These are phyloP conservation scores for Amylocarpus encephaloides DNA, from an alignment of 2,329 filamentous ascomycete species.

Conservation along the genomic window DNA sequence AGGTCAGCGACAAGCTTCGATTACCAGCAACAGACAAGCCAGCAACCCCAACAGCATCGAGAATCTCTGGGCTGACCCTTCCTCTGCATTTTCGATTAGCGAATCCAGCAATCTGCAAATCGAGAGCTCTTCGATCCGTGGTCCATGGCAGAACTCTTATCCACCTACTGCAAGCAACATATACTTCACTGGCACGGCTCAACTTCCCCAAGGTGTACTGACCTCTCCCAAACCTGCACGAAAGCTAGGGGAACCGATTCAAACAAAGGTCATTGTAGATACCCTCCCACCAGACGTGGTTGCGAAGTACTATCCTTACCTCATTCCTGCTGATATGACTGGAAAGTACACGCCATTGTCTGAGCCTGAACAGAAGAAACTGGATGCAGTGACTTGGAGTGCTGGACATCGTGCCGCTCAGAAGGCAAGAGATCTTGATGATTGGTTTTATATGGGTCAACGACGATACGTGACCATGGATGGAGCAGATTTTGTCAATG, in stretches of 20 bases:
- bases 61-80: slow-evolving; percentile 4
- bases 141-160: slow-evolving; percentile 7
- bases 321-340: slow-evolving; percentile 23
- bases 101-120: background rate
- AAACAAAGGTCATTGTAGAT: slow-evolving; percentile 17
- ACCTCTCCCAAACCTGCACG: background rate
- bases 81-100: background rate
- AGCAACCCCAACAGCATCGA: slow-evolving; percentile 6
- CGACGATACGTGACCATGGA: slow-evolving; percentile 23
- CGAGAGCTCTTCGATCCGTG: background rate
- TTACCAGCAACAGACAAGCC: slow-evolving; percentile 7
- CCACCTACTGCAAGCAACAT: background rate
- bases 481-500: slow-evolving; percentile 20
- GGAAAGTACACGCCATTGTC: slow-evolving; percentile 18
- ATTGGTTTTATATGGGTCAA: slow-evolving; percentile 28
- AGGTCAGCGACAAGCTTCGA: slow-evolving; percentile 24
- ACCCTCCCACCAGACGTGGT: slow-evolving; percentile 21
- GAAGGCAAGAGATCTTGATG: slow-evolving; percentile 17
- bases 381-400: background rate
- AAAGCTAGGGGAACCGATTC: slow-evolving; percentile 6
- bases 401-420: slow-evolving; percentile 8
- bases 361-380: slow-evolving; percentile 8
- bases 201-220: background rate
- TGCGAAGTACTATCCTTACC: slow-evolving; percentile 27
- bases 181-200: slow-evolving; percentile 1